phyloP scores from a whole-genome alignment of 2,329 filamentous ascomycete species.

The Colletotrichum lini region DNA sequence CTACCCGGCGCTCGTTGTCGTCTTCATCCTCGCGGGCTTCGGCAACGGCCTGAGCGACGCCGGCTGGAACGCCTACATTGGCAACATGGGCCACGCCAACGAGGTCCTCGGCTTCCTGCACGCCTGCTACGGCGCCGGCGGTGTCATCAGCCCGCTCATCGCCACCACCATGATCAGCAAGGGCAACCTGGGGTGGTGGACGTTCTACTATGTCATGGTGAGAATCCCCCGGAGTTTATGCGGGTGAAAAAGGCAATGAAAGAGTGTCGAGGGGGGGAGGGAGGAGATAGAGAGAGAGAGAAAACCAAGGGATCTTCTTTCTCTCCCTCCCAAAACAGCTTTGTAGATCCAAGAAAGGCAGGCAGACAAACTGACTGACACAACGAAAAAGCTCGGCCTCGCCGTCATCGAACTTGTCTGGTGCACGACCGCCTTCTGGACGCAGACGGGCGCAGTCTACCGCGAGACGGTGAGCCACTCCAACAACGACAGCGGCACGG shows the following conservation, averaged over 20 bases:
- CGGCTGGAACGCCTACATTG: conserved; percentile 70
- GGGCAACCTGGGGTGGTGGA: conserved; percentile 74
- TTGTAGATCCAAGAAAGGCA: too few species aligned
- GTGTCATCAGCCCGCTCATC: conserved; percentile 77
- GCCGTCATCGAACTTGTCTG: conserved; percentile 68
- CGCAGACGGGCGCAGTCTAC: conserved; percentile 68
- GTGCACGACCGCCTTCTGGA: conserved; percentile 70
- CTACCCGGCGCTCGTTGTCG: conserved; percentile 75
- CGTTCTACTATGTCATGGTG: conserved; percentile 84
- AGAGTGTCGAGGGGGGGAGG: too few species aligned
- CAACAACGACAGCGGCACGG: conserved; percentile 47
- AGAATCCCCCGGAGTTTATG: conserved; percentile 41
- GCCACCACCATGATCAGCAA: conserved; percentile 80
- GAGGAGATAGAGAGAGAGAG: too few species aligned
- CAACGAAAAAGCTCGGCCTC: conserved; percentile 61
- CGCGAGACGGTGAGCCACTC: conserved; percentile 52
- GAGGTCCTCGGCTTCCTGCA: conserved; percentile 79
- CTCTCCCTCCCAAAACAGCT: neutral
- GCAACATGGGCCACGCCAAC: conserved; percentile 78
- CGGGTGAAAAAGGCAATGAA: too few species aligned
- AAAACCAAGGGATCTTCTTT: too few species aligned
- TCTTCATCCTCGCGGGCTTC: conserved; percentile 77
- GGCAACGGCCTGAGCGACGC: conserved; percentile 77
- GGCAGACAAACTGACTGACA: neutral
- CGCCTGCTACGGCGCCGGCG: conserved; percentile 77